These are phyloP conservation scores for Dendrobium catenatum DNA, from an alignment of 106 monocot genomes.

Conservation along the genomic window DNA sequence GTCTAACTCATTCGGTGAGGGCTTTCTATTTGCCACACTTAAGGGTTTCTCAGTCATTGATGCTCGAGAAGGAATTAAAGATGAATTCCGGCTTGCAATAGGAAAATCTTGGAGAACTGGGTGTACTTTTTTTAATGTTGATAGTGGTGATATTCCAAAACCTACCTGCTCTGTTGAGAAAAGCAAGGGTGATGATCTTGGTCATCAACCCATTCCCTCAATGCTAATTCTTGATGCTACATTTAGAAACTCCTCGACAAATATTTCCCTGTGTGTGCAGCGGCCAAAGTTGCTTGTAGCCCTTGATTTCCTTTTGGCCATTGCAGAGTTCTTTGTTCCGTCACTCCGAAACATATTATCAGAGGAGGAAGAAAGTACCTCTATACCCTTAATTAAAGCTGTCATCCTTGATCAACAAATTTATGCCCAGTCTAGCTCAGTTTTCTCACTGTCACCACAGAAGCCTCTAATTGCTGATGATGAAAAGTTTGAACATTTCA, in stretches of 20 bases:
- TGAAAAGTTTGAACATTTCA: slow-evolving; percentile 75
- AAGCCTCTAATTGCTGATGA: slow-evolving; percentile 77
- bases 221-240: slow-evolving; percentile 95
- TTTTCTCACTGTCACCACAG: slow-evolving; percentile 60
- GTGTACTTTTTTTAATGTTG: slow-evolving; percentile 17
- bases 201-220: slow-evolving; percentile 38
- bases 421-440: slow-evolving; percentile 50
- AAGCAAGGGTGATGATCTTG: slow-evolving; percentile 17
- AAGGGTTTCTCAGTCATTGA: slow-evolving; percentile 81
- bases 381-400: slow-evolving; percentile 30
- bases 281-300: slow-evolving; percentile 91
- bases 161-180: slow-evolving; percentile 14
- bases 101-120: slow-evolving; percentile 51
- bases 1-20: slow-evolving; percentile 56
- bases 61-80: slow-evolving; percentile 85
- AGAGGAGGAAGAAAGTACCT: slow-evolving; percentile 52
- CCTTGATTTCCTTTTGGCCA: slow-evolving; percentile 79
- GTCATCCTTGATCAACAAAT: slow-evolving; percentile 58
- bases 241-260: slow-evolving; percentile 45
- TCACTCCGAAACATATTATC: slow-evolving; percentile 60
- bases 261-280: slow-evolving; percentile 66
- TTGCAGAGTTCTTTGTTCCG: slow-evolving; percentile 84
- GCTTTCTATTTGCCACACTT: slow-evolving; percentile 86
- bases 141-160: slow-evolving; percentile 15
- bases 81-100: slow-evolving; percentile 85